Evolutionary conservation across 2,329 filamentous ascomycete species (phyloP).

Genomic region (Karstenula rhodostoma): DNA sequence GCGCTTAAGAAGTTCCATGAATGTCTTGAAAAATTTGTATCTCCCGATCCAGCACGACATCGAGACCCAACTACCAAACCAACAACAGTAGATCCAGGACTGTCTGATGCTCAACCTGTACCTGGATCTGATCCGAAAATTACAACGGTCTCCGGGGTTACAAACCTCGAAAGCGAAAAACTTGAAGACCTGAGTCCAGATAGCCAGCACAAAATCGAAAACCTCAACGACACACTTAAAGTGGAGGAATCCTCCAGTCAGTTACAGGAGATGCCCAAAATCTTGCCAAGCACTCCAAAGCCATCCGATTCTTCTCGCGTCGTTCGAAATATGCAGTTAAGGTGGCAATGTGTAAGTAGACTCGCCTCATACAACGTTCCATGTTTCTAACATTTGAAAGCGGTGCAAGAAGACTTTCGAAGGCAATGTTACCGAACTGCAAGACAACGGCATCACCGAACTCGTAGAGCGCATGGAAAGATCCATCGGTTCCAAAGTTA

Average conservation of each 20-base stretch:
- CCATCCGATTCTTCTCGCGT: slow-evolving; percentile 18
- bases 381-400: neutral
- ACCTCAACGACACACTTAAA: neutral
- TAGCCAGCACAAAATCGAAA: neutral
- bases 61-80: neutral
- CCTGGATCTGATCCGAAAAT: too few relatives aligned
- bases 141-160: too few relatives aligned
- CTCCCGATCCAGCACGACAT: neutral
- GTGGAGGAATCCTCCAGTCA: neutral
- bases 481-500: neutral
- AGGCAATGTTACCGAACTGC: slow-evolving; percentile 20
- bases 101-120: neutral
- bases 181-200: too few relatives aligned
- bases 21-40: slow-evolving; percentile 22
- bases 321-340: slow-evolving; percentile 17
- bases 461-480: neutral
- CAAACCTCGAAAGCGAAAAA: too few relatives aligned
- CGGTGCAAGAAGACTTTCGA: neutral
- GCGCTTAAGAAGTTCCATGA: slow-evolving; percentile 19
- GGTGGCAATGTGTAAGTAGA: slow-evolving; percentile 33
- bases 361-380: slow-evolving; percentile 2
- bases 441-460: neutral
- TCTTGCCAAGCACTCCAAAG: slow-evolving; percentile 8
- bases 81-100: neutral
- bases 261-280: neutral